phyloP scores from a whole-genome alignment of 805 yeast species.

The Blastobotrys americana region DNA sequence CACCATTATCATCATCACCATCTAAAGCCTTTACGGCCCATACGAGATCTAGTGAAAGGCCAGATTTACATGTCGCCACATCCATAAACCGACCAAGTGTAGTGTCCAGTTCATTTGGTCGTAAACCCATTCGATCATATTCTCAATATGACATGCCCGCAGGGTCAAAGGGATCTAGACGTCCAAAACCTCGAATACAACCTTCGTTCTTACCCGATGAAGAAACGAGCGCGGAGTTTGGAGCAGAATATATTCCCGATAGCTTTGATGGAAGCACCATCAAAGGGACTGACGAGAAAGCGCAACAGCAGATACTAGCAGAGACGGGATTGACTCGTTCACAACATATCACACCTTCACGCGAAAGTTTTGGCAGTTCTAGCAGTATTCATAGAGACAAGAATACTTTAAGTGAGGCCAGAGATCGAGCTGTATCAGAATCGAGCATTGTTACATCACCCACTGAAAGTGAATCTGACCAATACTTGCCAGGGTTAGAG shows the following conservation, averaged over 20 bases:
- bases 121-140: not conserved
- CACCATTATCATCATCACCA: too few species aligned
- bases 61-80: not conserved
- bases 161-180: not conserved
- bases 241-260: not conserved
- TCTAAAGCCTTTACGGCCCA: too few species aligned
- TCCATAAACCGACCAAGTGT: too few species aligned
- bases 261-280: not conserved
- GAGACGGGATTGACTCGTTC: not conserved
- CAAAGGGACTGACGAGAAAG: not conserved
- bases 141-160: not conserved
- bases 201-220: not conserved
- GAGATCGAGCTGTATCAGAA: not conserved
- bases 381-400: not conserved
- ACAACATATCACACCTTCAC: not conserved
- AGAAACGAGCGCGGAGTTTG: not conserved
- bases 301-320: not conserved
- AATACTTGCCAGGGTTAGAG: slow-evolving; percentile 1
- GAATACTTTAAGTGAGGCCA: not conserved
- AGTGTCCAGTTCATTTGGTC: too few species aligned
- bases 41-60: too few species aligned
- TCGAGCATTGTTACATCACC: not conserved
- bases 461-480: not conserved
- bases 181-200: not conserved
- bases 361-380: not conserved